Base-by-base conservation (phyloP, 495 filamentous ascomycete genomes). In the Daldinia concentrica region DNA sequence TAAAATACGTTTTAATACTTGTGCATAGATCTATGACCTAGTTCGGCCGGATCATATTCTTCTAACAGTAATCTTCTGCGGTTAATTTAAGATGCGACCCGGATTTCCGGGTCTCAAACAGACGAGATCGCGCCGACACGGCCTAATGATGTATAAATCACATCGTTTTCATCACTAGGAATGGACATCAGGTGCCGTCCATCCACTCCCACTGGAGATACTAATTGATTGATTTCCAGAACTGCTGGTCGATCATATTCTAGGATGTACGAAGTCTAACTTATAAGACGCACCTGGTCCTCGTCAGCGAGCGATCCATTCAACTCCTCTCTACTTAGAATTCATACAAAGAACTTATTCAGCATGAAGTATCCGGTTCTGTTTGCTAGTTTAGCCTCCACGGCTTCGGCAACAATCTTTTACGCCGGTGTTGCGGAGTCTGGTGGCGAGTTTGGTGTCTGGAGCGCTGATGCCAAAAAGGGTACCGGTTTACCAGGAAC, bases 401-500 rank as follows among this genome's bases (percentile, higher is more conserved):
- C 71, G 34, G 82, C 74, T 11, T 80, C 82, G 19, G 82, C 82
- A 9, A 85, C 82, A 6, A 85, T 87, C 60, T 86, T 78, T 74
- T 87, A 85, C 64, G 84, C 83, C 19, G 85, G 85, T 65, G 84
- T 87, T 43, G 82, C 84, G 15, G 82, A 87, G 68, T 84, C 81
- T 15, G 78, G 84, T 60, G 85, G 85, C 34, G 84, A 86, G 69
- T 87, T 87, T 70, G 84, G 84, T 22, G 84, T 82, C 1, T 86
- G 76, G 66, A 83, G 82, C 64, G 68, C 73, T 7, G 78, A 74
- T 30, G 71, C 72, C 0, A 76, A 70, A 7, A 66, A 71, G 26
- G 83, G 84, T 0, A 83, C 80, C 39, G 85, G 85, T 2, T 77
- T 86, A 29, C 85, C 84, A 6, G 84, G 85, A 1, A 70, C 66